Evolutionary conservation across 164 flowering plant genomes (phyloP), one percentile per base, ranked within the genome.

Genomic region (Magnolia sinica): DNA sequence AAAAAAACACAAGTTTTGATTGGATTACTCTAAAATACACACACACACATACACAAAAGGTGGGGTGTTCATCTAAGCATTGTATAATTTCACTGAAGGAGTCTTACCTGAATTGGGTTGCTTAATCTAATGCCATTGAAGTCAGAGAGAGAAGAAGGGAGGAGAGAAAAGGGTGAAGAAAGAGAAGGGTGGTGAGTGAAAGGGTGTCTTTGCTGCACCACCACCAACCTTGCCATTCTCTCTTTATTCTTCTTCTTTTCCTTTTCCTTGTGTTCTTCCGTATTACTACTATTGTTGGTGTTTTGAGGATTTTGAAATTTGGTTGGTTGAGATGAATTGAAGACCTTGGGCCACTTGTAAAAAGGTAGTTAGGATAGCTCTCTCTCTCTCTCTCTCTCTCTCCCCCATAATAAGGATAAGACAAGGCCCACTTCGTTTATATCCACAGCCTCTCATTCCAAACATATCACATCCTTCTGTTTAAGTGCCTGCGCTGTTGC

Each of bases 141-240:
- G 74, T 91, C 92, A 71, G 97, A 94, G 68, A 86, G 84, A 74
- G 91, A 91, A 67, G 96, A 88, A 70, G 88, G 85, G 71, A 89
- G 86, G 74, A 85, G 80, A 72, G 92, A 86, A 80, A 87, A 79
- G 73, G 90, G 87, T 73, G 71, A 45, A 11, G 72, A 65, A 24
- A 52, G 50, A 29, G 64, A 19, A 14, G 74, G 11, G 24, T 1
- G 50, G 63, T 49, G 72, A 66, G 31, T 23, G 45, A 64, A 55
- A 37, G 89, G 94, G 49, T 84, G 91, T 19, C 83, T 86, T 50
- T 83, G 90, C 51, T 85, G 96, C 82, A 84, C 72, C 77, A 78
- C 90, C 79, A 85, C 86, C 87, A 89, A 18, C 74, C 83, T 89
- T 24, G 95, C 91, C 95, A 91, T 93, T 76, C 75, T 22, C 58